Conservation (phyloP, 192 early-diverging fungal species). For the Dispira simplex region DNA sequence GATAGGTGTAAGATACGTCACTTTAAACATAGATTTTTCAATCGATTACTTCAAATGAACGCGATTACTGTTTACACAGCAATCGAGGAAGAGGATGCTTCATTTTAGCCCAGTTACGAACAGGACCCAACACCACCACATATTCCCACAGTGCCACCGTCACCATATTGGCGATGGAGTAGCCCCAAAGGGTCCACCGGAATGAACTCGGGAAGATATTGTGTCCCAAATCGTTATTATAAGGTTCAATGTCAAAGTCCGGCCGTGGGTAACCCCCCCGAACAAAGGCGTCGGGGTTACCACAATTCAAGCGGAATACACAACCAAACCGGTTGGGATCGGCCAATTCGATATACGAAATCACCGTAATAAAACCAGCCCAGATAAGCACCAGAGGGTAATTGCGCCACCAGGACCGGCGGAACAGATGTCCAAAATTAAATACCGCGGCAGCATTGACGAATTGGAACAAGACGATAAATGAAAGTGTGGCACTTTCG, state of each 20-base stretch:
- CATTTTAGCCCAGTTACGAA: constrained; percentile 24
- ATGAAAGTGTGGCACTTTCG: constrained; percentile 36
- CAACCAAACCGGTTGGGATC: constrained; percentile 38
- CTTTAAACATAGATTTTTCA: background rate
- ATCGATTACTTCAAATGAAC: too few relatives aligned
- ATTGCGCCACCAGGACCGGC: constrained; percentile 40
- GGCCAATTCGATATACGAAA: constrained; percentile 35
- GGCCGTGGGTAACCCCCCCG: constrained; percentile 18
- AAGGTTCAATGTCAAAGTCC: constrained; percentile 25
- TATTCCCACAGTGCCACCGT: constrained; percentile 28
- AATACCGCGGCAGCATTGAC: constrained; percentile 45
- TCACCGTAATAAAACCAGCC: constrained; percentile 25
- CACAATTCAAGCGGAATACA: constrained; percentile 58
- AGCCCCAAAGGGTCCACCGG: constrained; percentile 36
- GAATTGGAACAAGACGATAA: constrained; percentile 49
- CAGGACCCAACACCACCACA: constrained; percentile 29
- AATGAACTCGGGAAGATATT: constrained; percentile 39
- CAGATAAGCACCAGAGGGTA: constrained; percentile 36
- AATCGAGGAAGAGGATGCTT: constrained; percentile 28
- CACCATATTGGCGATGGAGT: constrained; percentile 27
- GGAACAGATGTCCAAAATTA: constrained; percentile 48
- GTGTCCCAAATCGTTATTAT: constrained; percentile 39
- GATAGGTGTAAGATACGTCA: too few relatives aligned
- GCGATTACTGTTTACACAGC: constrained; percentile 16
- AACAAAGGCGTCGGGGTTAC: constrained; percentile 24